These are phyloP conservation scores for Gossypium bickii DNA, from an alignment of 345 rosid species.

Conservation along the genomic window DNA sequence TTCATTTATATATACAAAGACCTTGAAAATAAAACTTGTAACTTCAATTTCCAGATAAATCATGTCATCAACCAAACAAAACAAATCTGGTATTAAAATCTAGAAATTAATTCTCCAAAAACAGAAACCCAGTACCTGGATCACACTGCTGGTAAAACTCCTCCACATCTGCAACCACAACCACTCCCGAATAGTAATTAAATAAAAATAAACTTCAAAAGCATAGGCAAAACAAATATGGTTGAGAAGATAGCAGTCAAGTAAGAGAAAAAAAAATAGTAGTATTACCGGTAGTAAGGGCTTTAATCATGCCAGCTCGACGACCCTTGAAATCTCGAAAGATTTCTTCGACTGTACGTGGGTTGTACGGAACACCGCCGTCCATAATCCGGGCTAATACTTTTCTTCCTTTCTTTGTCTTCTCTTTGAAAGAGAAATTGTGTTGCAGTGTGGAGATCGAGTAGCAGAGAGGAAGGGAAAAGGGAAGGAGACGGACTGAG, in stretches of 20 bases:
- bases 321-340: conserved; percentile 71
- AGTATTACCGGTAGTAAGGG: conserved; percentile 56
- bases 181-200: neutral
- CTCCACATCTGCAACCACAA: conserved; percentile 48
- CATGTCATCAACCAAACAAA: neutral
- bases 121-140: conserved; percentile 47
- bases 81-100: neutral
- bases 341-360: conserved; percentile 74
- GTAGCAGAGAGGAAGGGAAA: neutral
- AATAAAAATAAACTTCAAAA: neutral
- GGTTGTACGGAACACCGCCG: conserved; percentile 51
- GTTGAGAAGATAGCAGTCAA: neutral
- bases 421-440: neutral
- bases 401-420: neutral
- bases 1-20: neutral
- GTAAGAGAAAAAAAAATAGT: no score
- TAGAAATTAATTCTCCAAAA: neutral
- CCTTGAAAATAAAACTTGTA: neutral
- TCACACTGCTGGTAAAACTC: conserved; percentile 73
- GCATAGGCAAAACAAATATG: neutral
- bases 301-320: conserved; percentile 63
- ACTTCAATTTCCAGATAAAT: neutral
- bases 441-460: no score
- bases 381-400: conserved; percentile 31
- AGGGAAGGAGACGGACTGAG: no score